These are phyloP conservation scores for Backusella tuberculispora DNA, from an alignment of 192 early-diverging fungal species.

Conservation along the genomic window DNA sequence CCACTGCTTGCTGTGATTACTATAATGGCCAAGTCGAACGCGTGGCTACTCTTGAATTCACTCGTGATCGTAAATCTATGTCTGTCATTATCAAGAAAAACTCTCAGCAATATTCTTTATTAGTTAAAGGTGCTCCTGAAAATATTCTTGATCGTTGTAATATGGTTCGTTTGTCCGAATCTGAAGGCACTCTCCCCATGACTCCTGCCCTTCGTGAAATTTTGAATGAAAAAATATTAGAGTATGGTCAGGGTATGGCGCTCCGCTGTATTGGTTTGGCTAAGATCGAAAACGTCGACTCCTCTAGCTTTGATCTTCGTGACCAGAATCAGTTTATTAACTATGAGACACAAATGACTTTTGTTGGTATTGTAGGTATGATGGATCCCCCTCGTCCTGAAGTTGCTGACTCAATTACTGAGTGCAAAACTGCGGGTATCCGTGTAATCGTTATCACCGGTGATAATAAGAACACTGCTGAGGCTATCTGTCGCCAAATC, in stretches of 20 bases:
- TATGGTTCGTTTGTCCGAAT: constrained; percentile 53
- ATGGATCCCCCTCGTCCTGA: constrained; percentile 97
- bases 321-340: constrained; percentile 68
- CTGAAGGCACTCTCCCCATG: constrained; percentile 59
- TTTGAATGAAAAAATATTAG: constrained; percentile 67
- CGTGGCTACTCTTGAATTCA: constrained; percentile 85
- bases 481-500: constrained; percentile 93
- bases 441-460: constrained; percentile 98
- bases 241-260: constrained; percentile 75
- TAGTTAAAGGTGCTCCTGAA: constrained; percentile 98
- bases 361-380: constrained; percentile 96
- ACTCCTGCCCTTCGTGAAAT: constrained; percentile 62
- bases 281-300: constrained; percentile 72
- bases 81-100: constrained; percentile 72
- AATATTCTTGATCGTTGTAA: constrained; percentile 87
- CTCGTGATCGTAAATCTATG: constrained; percentile 99
- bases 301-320: constrained; percentile 49
- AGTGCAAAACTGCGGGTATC: constrained; percentile 94
- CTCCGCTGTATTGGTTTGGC: constrained; percentile 94
- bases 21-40: constrained; percentile 64
- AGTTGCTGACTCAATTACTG: constrained; percentile 78
- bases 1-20: constrained; percentile 76
- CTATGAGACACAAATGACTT: constrained; percentile 87
- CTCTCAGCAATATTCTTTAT: constrained; percentile 50
- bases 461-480: constrained; percentile 97